Base-by-base conservation (phyloP, 345 rosid species). In the Rhodomyrtus tomentosa region DNA sequence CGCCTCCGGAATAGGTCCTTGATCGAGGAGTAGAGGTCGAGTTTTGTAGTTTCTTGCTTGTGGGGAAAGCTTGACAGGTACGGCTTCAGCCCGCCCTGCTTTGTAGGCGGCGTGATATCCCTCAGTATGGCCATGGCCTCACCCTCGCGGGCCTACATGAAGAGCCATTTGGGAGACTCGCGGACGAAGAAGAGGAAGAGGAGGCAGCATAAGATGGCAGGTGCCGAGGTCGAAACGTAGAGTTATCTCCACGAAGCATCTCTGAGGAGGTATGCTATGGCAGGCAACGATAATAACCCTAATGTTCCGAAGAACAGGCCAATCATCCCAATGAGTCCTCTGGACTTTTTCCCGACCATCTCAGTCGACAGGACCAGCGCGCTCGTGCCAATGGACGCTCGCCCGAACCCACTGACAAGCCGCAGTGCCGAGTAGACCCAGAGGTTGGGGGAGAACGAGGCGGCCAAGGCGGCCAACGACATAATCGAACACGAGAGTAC, bases 121-220 rank as follows among this genome's bases (percentile, higher is more conserved):
- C 22, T 49, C 42, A 91, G 88, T 21, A 87, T 84, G 11, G 84
- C 74, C 52, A 87, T 55, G 38, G 92, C 94, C 83, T 93, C 93
- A 42, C 50, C 81, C 16, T 87, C 81, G 6, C 87, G 87, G 4
- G 91, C 93, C 45, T 84, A 89, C 86, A 92, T 54, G 80, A 89
- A 79, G 73, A 94, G 93, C 95, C 94, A 94, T 36, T 94, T 84
- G 2, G 93, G 94, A 0, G 95, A 94, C 76, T 93, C 94, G 3
- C 84, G 79, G 13, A 91, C 87, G 15, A 88, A 88, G 58, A 90
- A 52, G 53, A 83, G 82, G 24, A 88, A 87, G 59, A 91, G 6
- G 10, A 87, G 7, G 81, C 85, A 86, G n/a, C 91, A 92, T 7
- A 88, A 13, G 11, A 88, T 59, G n/a, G 90, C 82, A 0, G 92